Base-by-base conservation (phyloP, 129 eudicot species). In the Silybum marianum region DNA sequence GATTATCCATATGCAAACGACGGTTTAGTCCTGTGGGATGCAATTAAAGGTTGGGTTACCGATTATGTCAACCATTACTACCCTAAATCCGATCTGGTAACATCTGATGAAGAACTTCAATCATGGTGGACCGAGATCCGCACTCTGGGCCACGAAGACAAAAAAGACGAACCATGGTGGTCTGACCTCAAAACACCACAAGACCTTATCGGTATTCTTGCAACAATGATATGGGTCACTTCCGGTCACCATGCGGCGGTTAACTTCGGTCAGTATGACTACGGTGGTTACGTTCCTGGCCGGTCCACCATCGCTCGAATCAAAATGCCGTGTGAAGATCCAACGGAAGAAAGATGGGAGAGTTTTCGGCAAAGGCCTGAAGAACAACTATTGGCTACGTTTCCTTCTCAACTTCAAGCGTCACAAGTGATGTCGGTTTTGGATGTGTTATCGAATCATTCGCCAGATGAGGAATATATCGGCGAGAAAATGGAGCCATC, bases 1-100 rank as follows among this genome's bases (percentile, higher is more conserved):
- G 86, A 86, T 44, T 86, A 86, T 73, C 89, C 89, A 25, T 86
- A 72, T 62, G 89, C 89, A 32, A 82, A 82, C 25, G 86, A 86
- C 19, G 86, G 86, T 18, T 71, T 86, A 21, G 25, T 82, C 65
- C 81, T 86, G 16, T 86, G 78, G 84, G 84, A 79, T 23, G 80
- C 87, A 9, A 73, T 84, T 24, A 84, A 73, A 72, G 60, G 76
- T 46, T 84, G 87, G 87, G 87, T 84, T 3, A 68, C 80, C 1
- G 80, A 73, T 12, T 84, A 84, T 28, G 81, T 79, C 28, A 8
- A 8, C 65, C 54, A 77, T 68, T 77, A 77, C 62, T 77, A 77
- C 81, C 73, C 73, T 8, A 71, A 77, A 2, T 11, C 81, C 9
- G 16, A 77, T 6, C 21, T 21, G 2, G 73, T 77, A 9, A 36